phyloP scores from a whole-genome alignment of 495 filamentous ascomycete genomes.

The Aspergillus leporis region DNA sequence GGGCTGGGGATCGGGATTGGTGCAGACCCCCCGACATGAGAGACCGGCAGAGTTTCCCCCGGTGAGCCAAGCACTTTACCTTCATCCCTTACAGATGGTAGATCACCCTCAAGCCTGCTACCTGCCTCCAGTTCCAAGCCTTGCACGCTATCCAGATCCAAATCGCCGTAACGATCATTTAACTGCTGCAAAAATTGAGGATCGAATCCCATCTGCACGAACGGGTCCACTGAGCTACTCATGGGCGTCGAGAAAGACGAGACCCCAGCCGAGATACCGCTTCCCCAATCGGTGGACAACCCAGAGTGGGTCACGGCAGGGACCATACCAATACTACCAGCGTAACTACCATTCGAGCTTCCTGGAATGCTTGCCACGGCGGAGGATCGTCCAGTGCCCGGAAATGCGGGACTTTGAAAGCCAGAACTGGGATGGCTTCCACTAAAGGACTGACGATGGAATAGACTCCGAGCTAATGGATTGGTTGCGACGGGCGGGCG shows the following conservation, averaged over 20 bases:
- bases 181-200: constrained; percentile 42
- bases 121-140: constrained; percentile 18
- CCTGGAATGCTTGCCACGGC: constrained; percentile 36
- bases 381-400: constrained; percentile 38
- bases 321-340: constrained; percentile 37
- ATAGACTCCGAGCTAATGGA: constrained; percentile 26
- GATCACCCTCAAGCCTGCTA: background rate
- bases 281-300: constrained; percentile 42
- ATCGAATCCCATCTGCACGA: constrained; percentile 48
- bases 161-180: constrained; percentile 37
- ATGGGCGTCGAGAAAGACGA: constrained; percentile 36
- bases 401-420: constrained; percentile 38
- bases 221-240: constrained; percentile 33
- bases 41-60: background rate
- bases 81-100: constrained; percentile 5
- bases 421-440: constrained; percentile 33
- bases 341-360: constrained; percentile 44
- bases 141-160: constrained; percentile 27
- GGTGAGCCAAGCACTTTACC: constrained; percentile 20
- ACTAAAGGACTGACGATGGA: constrained; percentile 29
- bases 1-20: constrained; percentile 20
- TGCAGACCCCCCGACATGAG: constrained; percentile 6
- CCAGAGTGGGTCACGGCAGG: constrained; percentile 30
- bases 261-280: constrained; percentile 33
- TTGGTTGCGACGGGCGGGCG: constrained; percentile 35